Evolutionary conservation across 106 monocot genomes (phyloP), one percentile per base, ranked within the genome.

Genomic region (Iris macrosiphon): DNA sequence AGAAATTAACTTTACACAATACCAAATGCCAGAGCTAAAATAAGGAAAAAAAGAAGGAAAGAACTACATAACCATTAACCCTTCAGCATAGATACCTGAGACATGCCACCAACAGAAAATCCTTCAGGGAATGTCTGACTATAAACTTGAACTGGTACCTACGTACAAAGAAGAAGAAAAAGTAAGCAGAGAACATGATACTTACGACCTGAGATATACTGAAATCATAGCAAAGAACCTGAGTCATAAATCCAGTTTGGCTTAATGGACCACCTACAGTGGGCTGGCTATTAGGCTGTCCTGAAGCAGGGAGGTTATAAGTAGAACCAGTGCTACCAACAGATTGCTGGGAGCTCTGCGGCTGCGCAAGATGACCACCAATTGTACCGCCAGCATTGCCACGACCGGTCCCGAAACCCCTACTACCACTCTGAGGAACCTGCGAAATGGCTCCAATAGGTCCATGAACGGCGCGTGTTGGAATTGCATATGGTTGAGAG

Each of bases 401-500:
- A 51, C 80, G 83, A 31, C 73, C 77, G 52, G 77, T 64, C 12
- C 74, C 77, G 64, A 84, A 99, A 27, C 70, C 79, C 55, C 98
- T 85, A 66, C 33, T 79, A 25, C 84, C 89, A 40, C 73, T 49
- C 33, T 72, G 80, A 16, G 78, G 80, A 20, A 69, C 81, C 44
- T 90, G 90, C 10, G 85, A 67, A 50, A 77, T 72, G 54, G 76
- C 82, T 51, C 98, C 98, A 64, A 99, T 76, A n/a, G 98, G 87
- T 21, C 98, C 98, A 71, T 87, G 98, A 24, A 85, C 68, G 31
- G 76, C 75, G 53, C 98, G 83, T 33, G 98, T 65, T 18, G 98
- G 98, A 68, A 99, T 99, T 41, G 98, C 87, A 71, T 99, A 99
- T 22, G 98, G 91, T 48, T 99, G 98, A 60, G 98, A 84, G 32